Evolutionary conservation across 78 protist genomes (phyloP), one percentile per base, ranked within the genome.

Genomic region (Chrysochromulina parva): DNA sequence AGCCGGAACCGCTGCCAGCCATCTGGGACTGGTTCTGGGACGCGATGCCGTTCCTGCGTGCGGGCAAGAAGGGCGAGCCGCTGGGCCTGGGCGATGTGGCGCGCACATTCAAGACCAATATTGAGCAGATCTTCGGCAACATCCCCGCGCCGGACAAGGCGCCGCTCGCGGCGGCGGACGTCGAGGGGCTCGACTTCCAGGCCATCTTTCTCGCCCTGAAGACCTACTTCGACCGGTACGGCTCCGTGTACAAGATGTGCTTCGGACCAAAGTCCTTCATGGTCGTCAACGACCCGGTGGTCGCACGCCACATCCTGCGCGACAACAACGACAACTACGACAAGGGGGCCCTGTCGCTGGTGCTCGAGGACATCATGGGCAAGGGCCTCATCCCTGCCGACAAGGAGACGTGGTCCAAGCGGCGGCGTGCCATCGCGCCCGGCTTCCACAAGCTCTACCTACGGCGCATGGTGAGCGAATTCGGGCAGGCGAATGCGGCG

Each of bases 241-340:
- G 86, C 62, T 52, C 86, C 4, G 86, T 53, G 24, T 78, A 22
- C 62, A 78, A 78, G 62, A 78, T 89, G 55, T 89, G 92, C 87
- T 89, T 89, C 76, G 92, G 92, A 2, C 92, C 92, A 20, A 89
- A 89, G 76, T 65, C 74, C 3, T 89, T 89, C 73, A 57, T 89
- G 58, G 92, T 89, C n/a, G 87, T 52, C 28, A 26, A 76, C 5
- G 92, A 89, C 92, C 92, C 92, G 26, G 48, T 89, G 19, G 62
- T 76, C 60, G n/a, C 84, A 26, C 9, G 48, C 7, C 92, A 89
- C 76, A 38, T 89, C 80, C 85, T 57, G 26, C 88, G 19, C 69
- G 88, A 48, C 50, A 76, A 52, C 58, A 0, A 1, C 47, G 17
- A 11, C 4, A 22, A 17, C 19, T 78, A 78, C 62, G 86, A 78